phyloP scores from a whole-genome alignment of 306 rosid genomes.

The Castanea sativa region DNA sequence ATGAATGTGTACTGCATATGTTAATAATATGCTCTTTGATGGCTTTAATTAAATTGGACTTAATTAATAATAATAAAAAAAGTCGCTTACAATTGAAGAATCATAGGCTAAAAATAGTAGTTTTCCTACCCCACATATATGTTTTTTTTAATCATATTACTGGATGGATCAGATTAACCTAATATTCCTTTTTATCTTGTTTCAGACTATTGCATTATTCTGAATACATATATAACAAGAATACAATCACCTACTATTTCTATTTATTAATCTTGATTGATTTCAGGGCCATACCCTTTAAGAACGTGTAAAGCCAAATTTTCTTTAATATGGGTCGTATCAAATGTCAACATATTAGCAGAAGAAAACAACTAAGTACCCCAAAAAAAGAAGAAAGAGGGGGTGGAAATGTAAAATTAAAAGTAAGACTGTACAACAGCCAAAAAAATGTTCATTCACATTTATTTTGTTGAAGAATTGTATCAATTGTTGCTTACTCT shows the following conservation, averaged over 20 bases:
- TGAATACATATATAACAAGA: neutral
- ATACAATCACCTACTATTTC: neutral
- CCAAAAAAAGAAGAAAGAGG: neutral
- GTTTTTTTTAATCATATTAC: neutral
- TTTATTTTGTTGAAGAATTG: no score
- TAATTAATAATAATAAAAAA: neutral
- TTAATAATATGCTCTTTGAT: neutral
- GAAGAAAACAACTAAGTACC: neutral
- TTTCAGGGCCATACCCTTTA: no score
- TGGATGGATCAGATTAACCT: slow-evolving; percentile 25
- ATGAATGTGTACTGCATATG: neutral
- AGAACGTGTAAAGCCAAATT: neutral
- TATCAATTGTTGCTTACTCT: neutral
- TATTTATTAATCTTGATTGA: no score
- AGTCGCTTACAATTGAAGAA: neutral
- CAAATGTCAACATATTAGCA: neutral
- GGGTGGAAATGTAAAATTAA: neutral
- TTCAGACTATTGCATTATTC: neutral
- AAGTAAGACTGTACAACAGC: no score
- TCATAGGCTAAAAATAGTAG: slow-evolving; percentile 18
- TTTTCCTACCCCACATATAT: slow-evolving; percentile 33
- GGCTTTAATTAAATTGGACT: slow-evolving; percentile 7
- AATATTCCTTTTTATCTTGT: slow-evolving; percentile 19
- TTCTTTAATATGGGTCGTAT: neutral
- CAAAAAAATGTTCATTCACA: no score